These are phyloP conservation scores for Teratosphaeriaceae sp. DNA, from an alignment of 2,329 filamentous ascomycete genomes.

Conservation along the genomic window DNA sequence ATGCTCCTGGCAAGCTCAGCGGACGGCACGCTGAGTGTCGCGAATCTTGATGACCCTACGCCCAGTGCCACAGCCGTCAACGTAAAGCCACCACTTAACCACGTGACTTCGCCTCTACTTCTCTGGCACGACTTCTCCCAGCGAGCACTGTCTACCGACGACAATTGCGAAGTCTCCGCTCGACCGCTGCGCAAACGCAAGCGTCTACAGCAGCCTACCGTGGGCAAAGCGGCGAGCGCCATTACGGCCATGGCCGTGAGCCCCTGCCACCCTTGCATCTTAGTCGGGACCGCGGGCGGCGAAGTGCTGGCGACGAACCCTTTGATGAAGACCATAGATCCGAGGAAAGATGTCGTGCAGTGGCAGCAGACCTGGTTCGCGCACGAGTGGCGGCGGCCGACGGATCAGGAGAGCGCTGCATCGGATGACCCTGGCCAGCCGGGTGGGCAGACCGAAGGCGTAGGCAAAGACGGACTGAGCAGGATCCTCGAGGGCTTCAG, in stretches of 20 bases:
- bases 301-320: constrained; percentile 47
- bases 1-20: constrained; percentile 47
- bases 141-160: constrained; percentile 48
- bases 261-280: constrained; percentile 47
- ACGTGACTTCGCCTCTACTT: constrained; percentile 43
- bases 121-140: constrained; percentile 52
- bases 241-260: constrained; percentile 42
- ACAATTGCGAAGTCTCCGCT: constrained; percentile 45
- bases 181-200: constrained; percentile 49
- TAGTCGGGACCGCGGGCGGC: constrained; percentile 48
- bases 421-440: neutral
- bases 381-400: constrained; percentile 47
- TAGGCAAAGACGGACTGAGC: constrained; percentile 15
- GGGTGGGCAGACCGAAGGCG: constrained; percentile 3
- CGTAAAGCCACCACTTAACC: constrained; percentile 41
- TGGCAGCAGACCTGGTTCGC: constrained; percentile 53
- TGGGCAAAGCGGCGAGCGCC: constrained; percentile 30
- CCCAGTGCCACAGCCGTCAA: constrained; percentile 38
- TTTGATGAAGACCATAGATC: constrained; percentile 43
- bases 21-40: constrained; percentile 49
- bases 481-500: constrained; percentile 39
- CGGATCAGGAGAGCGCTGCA: constrained; percentile 2
- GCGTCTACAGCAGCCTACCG: constrained; percentile 34
- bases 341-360: constrained; percentile 40
- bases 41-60: constrained; percentile 45